phyloP scores from a whole-genome alignment of 371 early-diverging fungal species.

The Mucor lusitanicus region DNA sequence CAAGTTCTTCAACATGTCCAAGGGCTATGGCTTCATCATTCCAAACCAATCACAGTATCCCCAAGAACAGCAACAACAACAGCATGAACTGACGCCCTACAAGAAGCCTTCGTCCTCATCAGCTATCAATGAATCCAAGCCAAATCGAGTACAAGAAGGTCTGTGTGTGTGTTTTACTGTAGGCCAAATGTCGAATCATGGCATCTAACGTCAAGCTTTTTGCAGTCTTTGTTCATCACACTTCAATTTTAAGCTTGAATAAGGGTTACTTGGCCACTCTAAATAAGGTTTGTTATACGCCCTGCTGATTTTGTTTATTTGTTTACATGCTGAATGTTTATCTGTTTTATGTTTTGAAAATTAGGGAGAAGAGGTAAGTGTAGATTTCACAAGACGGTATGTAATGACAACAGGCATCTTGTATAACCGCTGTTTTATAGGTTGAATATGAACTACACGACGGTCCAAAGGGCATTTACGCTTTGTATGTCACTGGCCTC shows the following conservation, averaged over 20 bases:
- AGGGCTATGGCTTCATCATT: slow-evolving; percentile 11
- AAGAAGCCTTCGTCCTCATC: not conserved
- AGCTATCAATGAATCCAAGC: not conserved
- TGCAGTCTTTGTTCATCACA: slow-evolving; percentile 10
- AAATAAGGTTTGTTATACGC: slow-evolving; percentile 4
- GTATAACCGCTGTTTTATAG: too few relatives aligned
- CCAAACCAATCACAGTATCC: not conserved
- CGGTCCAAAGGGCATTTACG: slow-evolving; percentile 9
- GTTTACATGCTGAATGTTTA: not conserved
- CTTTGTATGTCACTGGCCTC: slow-evolving; percentile 1
- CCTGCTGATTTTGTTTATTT: not conserved
- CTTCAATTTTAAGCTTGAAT: slow-evolving; percentile 3
- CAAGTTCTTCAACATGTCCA: slow-evolving; percentile 8
- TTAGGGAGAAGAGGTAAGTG: slow-evolving; percentile 10
- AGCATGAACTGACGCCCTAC: not conserved
- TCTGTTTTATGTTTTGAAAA: not conserved
- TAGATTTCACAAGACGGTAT: not conserved
- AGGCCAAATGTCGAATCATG: not conserved
- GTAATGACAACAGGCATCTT: too few relatives aligned
- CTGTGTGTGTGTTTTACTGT: not conserved
- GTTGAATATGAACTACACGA: slow-evolving; percentile 8
- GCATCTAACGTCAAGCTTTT: not conserved
- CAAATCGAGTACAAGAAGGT: not conserved
- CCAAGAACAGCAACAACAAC: not conserved
- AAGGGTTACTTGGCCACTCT: not conserved